Evolutionary conservation across 2,329 filamentous ascomycete species (phyloP).

Genomic region (Mollisiaceae sp.): DNA sequence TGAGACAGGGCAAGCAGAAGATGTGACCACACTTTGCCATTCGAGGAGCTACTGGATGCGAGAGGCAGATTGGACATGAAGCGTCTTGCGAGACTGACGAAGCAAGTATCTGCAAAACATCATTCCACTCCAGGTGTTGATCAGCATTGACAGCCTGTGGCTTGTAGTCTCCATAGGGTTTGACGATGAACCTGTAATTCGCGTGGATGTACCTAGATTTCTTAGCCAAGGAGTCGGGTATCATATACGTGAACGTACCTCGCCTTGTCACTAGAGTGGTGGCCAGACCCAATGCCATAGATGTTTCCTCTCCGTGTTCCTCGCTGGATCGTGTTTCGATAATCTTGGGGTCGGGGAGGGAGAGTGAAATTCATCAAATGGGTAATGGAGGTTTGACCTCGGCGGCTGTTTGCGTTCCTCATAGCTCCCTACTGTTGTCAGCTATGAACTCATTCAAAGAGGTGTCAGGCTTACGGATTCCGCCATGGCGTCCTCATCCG

Average conservation of each 20-base stretch:
- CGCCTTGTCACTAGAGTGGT: constrained; percentile 90
- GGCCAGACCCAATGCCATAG: constrained; percentile 86
- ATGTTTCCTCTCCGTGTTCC: constrained; percentile 69
- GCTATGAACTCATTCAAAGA: constrained; percentile 17
- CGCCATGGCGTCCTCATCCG: constrained; percentile 86
- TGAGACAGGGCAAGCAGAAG: constrained; percentile 90
- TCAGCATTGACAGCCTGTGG: constrained; percentile 86
- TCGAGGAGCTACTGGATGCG: constrained; percentile 86
- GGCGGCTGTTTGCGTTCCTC: constrained; percentile 72
- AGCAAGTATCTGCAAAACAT: constrained; percentile 88
- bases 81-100: constrained; percentile 87
- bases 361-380: constrained; percentile 92
- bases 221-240: constrained; percentile 21
- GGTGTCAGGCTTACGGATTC: constrained; percentile 64
- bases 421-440: constrained; percentile 45
- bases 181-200: constrained; percentile 96
- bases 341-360: constrained; percentile 71
- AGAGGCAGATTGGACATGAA: constrained; percentile 94
- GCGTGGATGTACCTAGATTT: constrained; percentile 80
- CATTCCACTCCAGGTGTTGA: constrained; percentile 86
- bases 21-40: constrained; percentile 99
- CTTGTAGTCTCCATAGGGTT: constrained; percentile 78
- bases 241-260: constrained; percentile 56
- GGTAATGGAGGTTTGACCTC: constrained; percentile 95
- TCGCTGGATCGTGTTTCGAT: constrained; percentile 54